Evolutionary conservation across 176 grass and related monocot genomes (phyloP).

Genomic region (Hordeum vulgare): MorexV3_pseudomolecules_assembly NC_058524.1:109840520-109841019

Average conservation of each 20-base stretch:
- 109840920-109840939: constrained; percentile 60
- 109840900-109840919: constrained; percentile 65
- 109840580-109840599: constrained; percentile 26
- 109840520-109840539: constrained; percentile 14
- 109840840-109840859: constrained; percentile 24
- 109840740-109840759: constrained; percentile 53
- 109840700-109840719: constrained; percentile 45
- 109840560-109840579: constrained; percentile 3
- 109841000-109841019: constrained; percentile 62
- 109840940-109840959: constrained; percentile 56
- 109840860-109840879: constrained; percentile 49
- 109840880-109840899: constrained; percentile 67
- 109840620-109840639: constrained; percentile 25
- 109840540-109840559: constrained; percentile 22
- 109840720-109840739: constrained; percentile 47
- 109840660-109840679: constrained; percentile 1
- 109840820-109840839: constrained; percentile 70
- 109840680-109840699: constrained; percentile 11
- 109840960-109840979: constrained; percentile 73
- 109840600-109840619: constrained; percentile 37
- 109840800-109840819: constrained; percentile 33
- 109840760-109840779: constrained; percentile 52
- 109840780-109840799: constrained; percentile 73
- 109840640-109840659: constrained; percentile 7
- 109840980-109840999: constrained; percentile 75